Conservation (phyloP, 768 basidiomycete species). For the Postia placenta region DNA sequence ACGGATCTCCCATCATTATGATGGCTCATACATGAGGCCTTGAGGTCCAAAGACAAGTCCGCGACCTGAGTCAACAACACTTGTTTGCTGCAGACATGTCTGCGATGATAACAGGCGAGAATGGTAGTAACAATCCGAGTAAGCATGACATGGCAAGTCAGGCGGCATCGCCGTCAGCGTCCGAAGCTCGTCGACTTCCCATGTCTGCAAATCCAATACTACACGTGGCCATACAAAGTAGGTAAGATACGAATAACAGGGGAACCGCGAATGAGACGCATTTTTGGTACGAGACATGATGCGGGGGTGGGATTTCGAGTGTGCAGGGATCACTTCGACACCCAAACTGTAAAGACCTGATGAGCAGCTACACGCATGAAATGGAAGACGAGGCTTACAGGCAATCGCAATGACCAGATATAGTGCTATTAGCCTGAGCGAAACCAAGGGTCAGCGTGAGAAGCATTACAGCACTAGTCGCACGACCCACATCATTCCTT, state of each 20-base stretch:
- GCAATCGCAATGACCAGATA: conserved; percentile 80
- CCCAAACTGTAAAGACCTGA: conserved; percentile 31
- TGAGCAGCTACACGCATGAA: conserved; percentile 4
- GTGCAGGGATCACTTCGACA: too few species aligned
- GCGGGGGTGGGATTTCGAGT: too few species aligned
- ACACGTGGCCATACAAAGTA: too few species aligned
- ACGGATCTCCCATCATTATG: too few species aligned
- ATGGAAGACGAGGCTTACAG: conserved; percentile 40
- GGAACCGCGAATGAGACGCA: too few species aligned
- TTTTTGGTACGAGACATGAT: too few species aligned
- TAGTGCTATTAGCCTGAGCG: conserved; percentile 43
- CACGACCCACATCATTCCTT: conserved; percentile 63
- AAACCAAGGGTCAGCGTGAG: conserved; percentile 4
- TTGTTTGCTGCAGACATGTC: too few species aligned
- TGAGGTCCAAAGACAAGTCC: too few species aligned
- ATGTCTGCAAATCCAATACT: neutral
- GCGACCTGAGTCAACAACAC: neutral
- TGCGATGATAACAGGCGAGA: too few species aligned
- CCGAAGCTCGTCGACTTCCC: neutral
- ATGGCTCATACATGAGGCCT: too few species aligned
- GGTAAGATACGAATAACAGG: too few species aligned
- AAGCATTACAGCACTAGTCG: conserved; percentile 1
- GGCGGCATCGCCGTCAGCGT: neutral
- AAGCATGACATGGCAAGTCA: neutral
- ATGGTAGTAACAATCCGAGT: too few species aligned